These are phyloP conservation scores for Phylloporus sp. DNA, from an alignment of 1,284 basidiomycete species.

Conservation along the genomic window DNA sequence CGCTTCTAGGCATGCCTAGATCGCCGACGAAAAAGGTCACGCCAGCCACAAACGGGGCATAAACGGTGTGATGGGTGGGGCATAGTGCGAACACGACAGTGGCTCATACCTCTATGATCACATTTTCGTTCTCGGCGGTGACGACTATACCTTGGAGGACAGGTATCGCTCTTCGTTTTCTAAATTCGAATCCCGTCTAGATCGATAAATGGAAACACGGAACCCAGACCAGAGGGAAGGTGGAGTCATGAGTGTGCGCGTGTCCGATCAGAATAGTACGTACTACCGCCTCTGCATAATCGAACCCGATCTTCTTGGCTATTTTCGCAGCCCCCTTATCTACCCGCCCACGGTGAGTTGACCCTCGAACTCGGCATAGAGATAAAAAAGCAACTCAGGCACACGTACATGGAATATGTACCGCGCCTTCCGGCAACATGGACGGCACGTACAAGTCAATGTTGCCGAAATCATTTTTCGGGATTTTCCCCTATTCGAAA, in stretches of 20 bases:
- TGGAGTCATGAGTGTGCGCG: slow-evolving; percentile 7
- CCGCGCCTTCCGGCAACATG: slow-evolving; percentile 91
- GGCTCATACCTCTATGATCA: slow-evolving; percentile 74
- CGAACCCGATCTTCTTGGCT: slow-evolving; percentile 85
- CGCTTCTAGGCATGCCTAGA: slow-evolving; percentile 83
- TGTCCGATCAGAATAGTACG: slow-evolving; percentile 36
- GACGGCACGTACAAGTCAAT: slow-evolving; percentile 95
- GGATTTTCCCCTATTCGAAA: slow-evolving; percentile 77
- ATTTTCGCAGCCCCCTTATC: slow-evolving; percentile 90
- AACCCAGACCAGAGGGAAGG: slow-evolving; percentile 1
- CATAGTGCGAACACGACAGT: slow-evolving; percentile 10
- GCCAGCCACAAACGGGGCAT: slow-evolving; percentile 13
- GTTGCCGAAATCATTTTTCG: slow-evolving; percentile 96
- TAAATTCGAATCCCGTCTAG: slow-evolving; percentile 95
- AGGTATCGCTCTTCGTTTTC: slow-evolving; percentile 86
- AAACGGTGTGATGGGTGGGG: slow-evolving; percentile 2
- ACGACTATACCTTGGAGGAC: slow-evolving; percentile 88
- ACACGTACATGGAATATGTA: slow-evolving; percentile 85
- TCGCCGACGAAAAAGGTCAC: slow-evolving; percentile 16
- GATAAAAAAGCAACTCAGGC: slow-evolving; percentile 12
- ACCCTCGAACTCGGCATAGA: slow-evolving; percentile 7
- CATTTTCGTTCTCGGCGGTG: slow-evolving; percentile 77
- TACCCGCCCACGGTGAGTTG: slow-evolving; percentile 37
- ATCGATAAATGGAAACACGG: slow-evolving; percentile 11
- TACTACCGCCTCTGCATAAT: slow-evolving; percentile 93